Conservation (phyloP, 352 stramenopile genomes). For the Globisporangium cylindrosporum region DNA sequence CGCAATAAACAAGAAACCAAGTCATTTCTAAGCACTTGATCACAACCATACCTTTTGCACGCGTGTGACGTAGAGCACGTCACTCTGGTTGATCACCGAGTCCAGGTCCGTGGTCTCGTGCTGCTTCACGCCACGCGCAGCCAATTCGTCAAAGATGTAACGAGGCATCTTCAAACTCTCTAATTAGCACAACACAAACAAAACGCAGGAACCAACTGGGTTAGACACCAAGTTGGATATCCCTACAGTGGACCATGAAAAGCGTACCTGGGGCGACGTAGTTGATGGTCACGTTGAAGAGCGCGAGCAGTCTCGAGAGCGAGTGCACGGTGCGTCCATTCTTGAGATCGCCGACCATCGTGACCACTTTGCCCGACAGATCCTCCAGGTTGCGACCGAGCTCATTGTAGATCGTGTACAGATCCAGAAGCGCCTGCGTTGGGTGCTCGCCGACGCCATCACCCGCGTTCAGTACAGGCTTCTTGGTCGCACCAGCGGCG, state of each 20-base stretch:
- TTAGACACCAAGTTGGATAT: neutral
- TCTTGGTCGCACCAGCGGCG: conserved; percentile 75
- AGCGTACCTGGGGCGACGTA: conserved; percentile 84
- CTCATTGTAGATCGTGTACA: conserved; percentile 96
- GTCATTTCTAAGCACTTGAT: neutral
- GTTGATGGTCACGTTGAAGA: conserved; percentile 90
- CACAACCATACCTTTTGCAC: conserved; percentile 85
- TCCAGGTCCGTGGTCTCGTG: conserved; percentile 83
- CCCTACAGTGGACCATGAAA: neutral
- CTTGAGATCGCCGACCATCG: conserved; percentile 98
- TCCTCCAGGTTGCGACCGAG: conserved; percentile 54
- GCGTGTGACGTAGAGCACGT: conserved; percentile 99
- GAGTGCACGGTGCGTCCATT: conserved; percentile 98
- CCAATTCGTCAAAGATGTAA: conserved; percentile 78
- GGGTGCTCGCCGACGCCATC: conserved; percentile 98
- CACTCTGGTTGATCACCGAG: conserved; percentile 86
- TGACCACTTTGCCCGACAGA: conserved; percentile 88
- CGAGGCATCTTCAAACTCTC: conserved; percentile 83
- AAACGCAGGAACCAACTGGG: neutral
- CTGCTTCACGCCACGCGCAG: conserved; percentile 74
- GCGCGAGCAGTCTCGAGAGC: conserved; percentile 92
- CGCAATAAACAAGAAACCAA: neutral
- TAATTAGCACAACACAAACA: neutral
- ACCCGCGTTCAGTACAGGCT: conserved; percentile 93
- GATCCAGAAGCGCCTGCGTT: conserved; percentile 98